These are phyloP conservation scores for Veloboletus limbatus DNA, from an alignment of 1,284 basidiomycete genomes.

Conservation along the genomic window DNA sequence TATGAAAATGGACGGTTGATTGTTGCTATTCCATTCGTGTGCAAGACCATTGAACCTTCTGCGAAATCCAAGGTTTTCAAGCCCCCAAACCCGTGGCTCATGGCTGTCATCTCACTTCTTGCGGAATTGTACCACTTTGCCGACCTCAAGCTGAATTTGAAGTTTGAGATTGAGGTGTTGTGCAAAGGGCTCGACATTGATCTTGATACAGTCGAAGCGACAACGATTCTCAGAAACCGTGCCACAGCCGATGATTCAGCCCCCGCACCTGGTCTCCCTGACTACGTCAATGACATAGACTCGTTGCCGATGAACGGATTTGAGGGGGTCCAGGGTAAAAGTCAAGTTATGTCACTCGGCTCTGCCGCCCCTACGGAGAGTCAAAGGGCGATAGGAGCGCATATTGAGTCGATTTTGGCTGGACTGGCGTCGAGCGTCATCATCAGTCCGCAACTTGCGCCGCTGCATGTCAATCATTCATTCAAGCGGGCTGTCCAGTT, in stretches of 20 bases:
- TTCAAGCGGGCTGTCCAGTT: constrained; percentile 93
- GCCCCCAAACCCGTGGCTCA: constrained; percentile 97
- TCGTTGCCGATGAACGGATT: constrained; percentile 68
- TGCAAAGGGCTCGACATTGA: constrained; percentile 92
- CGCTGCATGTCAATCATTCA: constrained; percentile 73
- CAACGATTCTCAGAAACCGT: constrained; percentile 75
- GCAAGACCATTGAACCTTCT: constrained; percentile 94
- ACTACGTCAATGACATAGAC: constrained; percentile 71
- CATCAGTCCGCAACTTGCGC: constrained; percentile 72
- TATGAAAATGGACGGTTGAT: constrained; percentile 91
- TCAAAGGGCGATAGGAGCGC: constrained; percentile 61
- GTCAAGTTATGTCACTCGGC: constrained; percentile 59
- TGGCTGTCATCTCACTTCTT: constrained; percentile 90
- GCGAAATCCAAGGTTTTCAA: constrained; percentile 89
- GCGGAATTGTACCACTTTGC: constrained; percentile 97
- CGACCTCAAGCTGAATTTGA: constrained; percentile 94
- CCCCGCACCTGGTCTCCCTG: constrained; percentile 58
- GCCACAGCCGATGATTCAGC: constrained; percentile 50
- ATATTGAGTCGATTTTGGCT: constrained; percentile 79
- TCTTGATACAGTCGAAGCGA: constrained; percentile 83
- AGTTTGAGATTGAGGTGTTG: constrained; percentile 98
- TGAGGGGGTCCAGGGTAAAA: constrained; percentile 50
- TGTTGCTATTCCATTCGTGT: constrained; percentile 97
- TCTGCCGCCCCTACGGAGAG: constrained; percentile 54
- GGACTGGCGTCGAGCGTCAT: constrained; percentile 72